phyloP scores from a whole-genome alignment of 1,284 basidiomycete genomes.

The Naganishia sp. region DNA sequence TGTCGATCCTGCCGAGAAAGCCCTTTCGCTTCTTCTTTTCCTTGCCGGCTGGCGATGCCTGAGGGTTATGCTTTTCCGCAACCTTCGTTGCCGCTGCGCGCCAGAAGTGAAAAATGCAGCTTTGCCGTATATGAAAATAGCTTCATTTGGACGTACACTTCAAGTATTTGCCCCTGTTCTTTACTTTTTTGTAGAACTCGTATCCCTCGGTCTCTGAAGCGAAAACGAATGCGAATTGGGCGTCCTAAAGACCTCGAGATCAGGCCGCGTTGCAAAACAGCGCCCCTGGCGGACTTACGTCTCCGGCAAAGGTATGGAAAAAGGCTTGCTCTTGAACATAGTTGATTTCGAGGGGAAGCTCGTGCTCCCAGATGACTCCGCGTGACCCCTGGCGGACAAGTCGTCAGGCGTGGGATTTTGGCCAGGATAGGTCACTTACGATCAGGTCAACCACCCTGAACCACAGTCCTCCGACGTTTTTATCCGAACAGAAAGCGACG shows the following conservation, averaged over 20 bases:
- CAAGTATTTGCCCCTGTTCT: conserved; percentile 65
- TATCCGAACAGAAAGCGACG: conserved; percentile 70
- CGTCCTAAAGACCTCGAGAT: conserved; percentile 37
- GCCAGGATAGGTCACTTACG: conserved; percentile 42
- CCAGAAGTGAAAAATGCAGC: background rate
- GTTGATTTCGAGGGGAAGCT: conserved; percentile 81
- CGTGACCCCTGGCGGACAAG: conserved; percentile 62
- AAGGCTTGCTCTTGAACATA: conserved; percentile 85
- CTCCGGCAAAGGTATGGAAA: conserved; percentile 91
- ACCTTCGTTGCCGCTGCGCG: conserved; percentile 42
- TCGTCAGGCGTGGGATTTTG: background rate
- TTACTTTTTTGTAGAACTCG: conserved; percentile 86
- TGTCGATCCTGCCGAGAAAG: conserved; percentile 70
- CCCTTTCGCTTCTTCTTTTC: conserved; percentile 63
- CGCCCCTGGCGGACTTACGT: conserved; percentile 63
- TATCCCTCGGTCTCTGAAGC: conserved; percentile 84
- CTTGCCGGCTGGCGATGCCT: conserved; percentile 21
- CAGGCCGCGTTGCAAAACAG: background rate
- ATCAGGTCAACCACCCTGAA: conserved; percentile 78
- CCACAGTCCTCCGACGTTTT: conserved; percentile 61
- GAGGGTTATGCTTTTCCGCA: conserved; percentile 43
- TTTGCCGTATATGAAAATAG: background rate
- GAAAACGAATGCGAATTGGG: conserved; percentile 79
- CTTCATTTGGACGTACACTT: conserved; percentile 55
- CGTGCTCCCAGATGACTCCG: conserved; percentile 92